phyloP scores from a whole-genome alignment of 2,329 filamentous ascomycete species.

The Cryoendolithus antarcticus region DNA sequence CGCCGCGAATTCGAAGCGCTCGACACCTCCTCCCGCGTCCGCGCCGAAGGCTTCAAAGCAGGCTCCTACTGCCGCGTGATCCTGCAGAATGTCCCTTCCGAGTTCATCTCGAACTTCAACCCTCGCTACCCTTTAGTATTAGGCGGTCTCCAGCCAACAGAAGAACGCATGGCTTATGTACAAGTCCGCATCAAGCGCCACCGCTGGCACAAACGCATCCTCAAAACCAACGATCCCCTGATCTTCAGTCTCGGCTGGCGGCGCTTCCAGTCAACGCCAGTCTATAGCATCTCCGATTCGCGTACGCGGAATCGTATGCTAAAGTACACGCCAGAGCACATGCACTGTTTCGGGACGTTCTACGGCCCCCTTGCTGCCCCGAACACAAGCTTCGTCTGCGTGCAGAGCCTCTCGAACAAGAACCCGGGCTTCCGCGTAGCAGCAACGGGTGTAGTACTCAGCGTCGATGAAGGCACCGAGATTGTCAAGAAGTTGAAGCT shows the following conservation, averaged over 20 bases:
- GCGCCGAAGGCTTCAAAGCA: constrained; percentile 81
- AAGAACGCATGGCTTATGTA: constrained; percentile 90
- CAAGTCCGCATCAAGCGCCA: constrained; percentile 96
- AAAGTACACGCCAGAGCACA: constrained; percentile 97
- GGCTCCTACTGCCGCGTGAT: constrained; percentile 90
- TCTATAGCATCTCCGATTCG: constrained; percentile 92
- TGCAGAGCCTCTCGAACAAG: constrained; percentile 74
- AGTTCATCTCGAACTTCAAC: constrained; percentile 77
- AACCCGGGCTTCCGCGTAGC: constrained; percentile 88
- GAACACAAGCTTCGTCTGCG: constrained; percentile 89
- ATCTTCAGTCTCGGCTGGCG: constrained; percentile 97
- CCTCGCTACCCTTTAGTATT: constrained; percentile 73
- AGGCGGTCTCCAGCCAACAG: constrained; percentile 82
- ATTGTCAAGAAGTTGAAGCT: constrained; percentile 99
- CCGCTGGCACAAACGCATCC: constrained; percentile 97
- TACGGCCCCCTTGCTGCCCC: constrained; percentile 91
- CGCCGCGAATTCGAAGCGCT: constrained; percentile 81
- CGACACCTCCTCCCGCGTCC: constrained; percentile 68
- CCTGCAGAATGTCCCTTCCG: constrained; percentile 75
- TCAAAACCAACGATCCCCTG: constrained; percentile 94
- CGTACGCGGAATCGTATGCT: constrained; percentile 92
- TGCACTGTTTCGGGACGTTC: constrained; percentile 96
- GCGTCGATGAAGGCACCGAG: constrained; percentile 88
- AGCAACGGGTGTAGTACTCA: constrained; percentile 84
- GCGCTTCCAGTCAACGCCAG: constrained; percentile 79